A percentile compares a stretch with the other conserved stretches of the same genome.
Conservation (phyloP, 495 filamentous ascomycete genomes). For the Friedmanniomyces endolithicus region DNA sequence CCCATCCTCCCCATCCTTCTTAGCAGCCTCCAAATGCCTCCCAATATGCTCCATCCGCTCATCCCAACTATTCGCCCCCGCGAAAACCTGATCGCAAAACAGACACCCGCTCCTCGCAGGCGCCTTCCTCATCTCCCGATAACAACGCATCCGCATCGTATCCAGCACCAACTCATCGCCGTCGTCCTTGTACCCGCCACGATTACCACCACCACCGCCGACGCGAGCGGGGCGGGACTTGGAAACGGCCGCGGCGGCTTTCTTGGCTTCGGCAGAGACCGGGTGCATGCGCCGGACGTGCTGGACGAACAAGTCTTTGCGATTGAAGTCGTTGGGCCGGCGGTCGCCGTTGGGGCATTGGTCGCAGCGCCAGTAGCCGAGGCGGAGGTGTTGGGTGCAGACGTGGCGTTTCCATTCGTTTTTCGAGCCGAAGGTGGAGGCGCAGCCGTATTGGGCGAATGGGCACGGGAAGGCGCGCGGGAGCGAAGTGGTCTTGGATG, state of each 20-base stretch:
- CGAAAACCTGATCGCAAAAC: constrained; percentile 52
- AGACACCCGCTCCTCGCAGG: constrained; percentile 55
- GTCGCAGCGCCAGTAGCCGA: constrained; percentile 71
- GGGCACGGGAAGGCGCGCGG: constrained; percentile 64
- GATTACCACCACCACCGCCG: too few relatives aligned
- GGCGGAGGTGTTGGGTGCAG: constrained; percentile 63
- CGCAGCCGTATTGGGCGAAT: constrained; percentile 72
- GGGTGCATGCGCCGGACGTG: constrained; percentile 87
- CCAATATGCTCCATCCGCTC: constrained; percentile 85
- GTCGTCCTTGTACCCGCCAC: constrained; percentile 29
- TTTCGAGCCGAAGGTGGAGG: constrained; percentile 75
- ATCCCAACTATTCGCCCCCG: constrained; percentile 59
- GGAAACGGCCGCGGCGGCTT: constrained; percentile 35
- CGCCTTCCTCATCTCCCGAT: constrained; percentile 44
- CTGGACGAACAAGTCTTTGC: constrained; percentile 87
- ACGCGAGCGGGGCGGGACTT: constrained; percentile 32
- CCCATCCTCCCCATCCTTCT: constrained; percentile 20
- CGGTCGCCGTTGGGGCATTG: constrained; percentile 46
- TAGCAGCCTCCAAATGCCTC: constrained; percentile 55
- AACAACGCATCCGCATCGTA: constrained; percentile 44
- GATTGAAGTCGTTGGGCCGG: constrained; percentile 62
- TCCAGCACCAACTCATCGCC: constrained; percentile 33
- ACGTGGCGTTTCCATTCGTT: constrained; percentile 97
- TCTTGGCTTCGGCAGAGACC: not conserved
- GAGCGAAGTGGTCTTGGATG: not conserved